Evolutionary conservation across 805 yeast species (phyloP), one percentile per base, ranked within the genome.

Genomic region (Ogataea parapolymorpha): DNA sequence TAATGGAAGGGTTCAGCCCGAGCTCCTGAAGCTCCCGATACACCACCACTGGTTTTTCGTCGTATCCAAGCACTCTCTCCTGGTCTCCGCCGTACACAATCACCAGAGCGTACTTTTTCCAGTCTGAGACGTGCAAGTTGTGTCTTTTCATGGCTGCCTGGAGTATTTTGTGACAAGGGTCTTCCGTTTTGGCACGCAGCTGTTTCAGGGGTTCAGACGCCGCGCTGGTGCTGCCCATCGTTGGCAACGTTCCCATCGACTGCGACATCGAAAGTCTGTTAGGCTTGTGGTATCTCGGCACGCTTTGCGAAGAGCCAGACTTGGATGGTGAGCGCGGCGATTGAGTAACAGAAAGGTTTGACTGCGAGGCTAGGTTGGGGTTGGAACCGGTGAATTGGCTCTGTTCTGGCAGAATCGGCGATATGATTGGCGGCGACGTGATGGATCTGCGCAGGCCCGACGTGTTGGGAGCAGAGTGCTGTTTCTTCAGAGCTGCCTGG

Each of bases 21-120:
- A 80, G 74, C 46, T 85, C 95, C 57, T 80, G 88, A 18, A 91
- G 69, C 55, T 85, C 95, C 60, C 87, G 85, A 59, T 88, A 87
- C 8, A 89, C 80, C 26, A 76, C 68, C 6, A 91, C 95, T 0
- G 99, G 99, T 59, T 80, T 85, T 56, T 91, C 99, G 20, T 87
- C 86, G 48, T 85, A 69, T 27, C 84, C 86, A 34, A 93, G 63
- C 8, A 89, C 78, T 22, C 96, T 68, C 57, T 91, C 97, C 55
- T 84, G 84, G 59, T 89, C 96, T 17, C 93, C 96, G 15, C 93
- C 96, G 58, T 87, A 89, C 57, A 95, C 85, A 12, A 91, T 85
- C 13, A 90, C 89, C 37, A 91, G 67, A 2, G 90, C 95, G 58
- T 89, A 91, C 54, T 87, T 84, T 38, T 85, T 74, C 90, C 96